Evolutionary conservation across 2,329 filamentous ascomycete genomes (phyloP).

Genomic region (Trichoderma sp.): DNA sequence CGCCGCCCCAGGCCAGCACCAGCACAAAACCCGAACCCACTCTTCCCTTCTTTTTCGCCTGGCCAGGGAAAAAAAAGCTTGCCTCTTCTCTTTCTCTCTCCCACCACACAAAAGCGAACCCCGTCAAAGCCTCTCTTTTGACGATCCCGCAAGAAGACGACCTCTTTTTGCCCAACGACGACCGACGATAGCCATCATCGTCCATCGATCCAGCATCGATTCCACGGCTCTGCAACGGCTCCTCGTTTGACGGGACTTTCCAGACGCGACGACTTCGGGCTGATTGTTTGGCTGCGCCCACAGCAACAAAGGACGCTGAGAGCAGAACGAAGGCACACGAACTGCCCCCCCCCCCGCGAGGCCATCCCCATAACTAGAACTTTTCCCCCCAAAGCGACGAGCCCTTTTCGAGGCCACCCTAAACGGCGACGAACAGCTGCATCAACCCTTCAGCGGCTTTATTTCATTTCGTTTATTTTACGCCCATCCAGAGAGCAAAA

Average conservation of each 20-base stretch:
- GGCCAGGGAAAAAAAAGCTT: slow-evolving; percentile 19
- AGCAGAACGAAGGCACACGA: slow-evolving; percentile 1
- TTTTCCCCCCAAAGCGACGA: not conserved
- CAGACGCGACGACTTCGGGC: slow-evolving; percentile 20
- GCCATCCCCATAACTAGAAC: slow-evolving; percentile 14
- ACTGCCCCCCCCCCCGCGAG: slow-evolving; percentile 18
- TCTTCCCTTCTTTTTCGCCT: slow-evolving; percentile 17
- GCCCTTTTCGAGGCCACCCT: slow-evolving; percentile 27
- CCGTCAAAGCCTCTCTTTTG: slow-evolving; percentile 1
- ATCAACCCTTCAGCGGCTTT: not conserved
- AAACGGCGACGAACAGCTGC: slow-evolving; percentile 26
- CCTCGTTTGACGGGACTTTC: not conserved
- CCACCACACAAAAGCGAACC: slow-evolving; percentile 1
- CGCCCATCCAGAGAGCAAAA: not conserved
- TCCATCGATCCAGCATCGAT: slow-evolving; percentile 3
- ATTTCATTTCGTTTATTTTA: not conserved
- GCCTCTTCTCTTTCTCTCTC: slow-evolving; percentile 16
- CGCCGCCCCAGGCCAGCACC: slow-evolving; percentile 3
- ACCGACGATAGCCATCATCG: slow-evolving; percentile 20
- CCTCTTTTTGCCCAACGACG: slow-evolving; percentile 10
- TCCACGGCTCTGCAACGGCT: not conserved
- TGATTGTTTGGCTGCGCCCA: not conserved
- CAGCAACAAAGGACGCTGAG: not conserved
- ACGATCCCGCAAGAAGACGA: slow-evolving; percentile 4
- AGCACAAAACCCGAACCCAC: slow-evolving; percentile 21